Conservation (phyloP, 1,139 yeast species). For the Spathaspora jeffriesii region DNA sequence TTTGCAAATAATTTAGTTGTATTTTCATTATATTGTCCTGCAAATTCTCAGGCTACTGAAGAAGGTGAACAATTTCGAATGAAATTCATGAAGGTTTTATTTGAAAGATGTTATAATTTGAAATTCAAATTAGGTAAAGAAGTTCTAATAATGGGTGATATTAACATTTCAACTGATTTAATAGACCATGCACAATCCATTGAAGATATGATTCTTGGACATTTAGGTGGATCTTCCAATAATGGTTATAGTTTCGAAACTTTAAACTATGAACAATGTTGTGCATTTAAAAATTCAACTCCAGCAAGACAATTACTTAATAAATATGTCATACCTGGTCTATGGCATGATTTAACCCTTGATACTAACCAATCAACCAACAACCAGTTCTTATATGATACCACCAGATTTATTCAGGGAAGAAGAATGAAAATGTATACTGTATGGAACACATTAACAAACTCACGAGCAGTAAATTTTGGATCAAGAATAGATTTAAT, state of each 20-base stretch:
- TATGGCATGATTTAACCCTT: conserved; percentile 10
- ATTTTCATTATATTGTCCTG: conserved; percentile 88
- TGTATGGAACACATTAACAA: conserved; percentile 86
- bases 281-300: conserved; percentile 40
- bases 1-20: conserved; percentile 62
- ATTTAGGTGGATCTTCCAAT: conserved; percentile 18
- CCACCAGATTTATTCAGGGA: conserved; percentile 61
- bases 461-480: conserved; percentile 78
- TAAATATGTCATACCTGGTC: conserved; percentile 25
- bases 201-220: conserved; percentile 37
- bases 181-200: conserved; percentile 81
- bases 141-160: conserved; percentile 84
- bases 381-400: conserved; percentile 53
- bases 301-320: conserved; percentile 47
- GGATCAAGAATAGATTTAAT: conserved; percentile 90
- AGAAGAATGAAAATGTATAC: conserved; percentile 72
- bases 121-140: conserved; percentile 50
- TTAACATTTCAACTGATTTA: conserved; percentile 77
- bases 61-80: conserved; percentile 68
- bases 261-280: conserved; percentile 34
- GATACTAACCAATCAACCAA: background rate
- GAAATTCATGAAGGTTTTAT: conserved; percentile 56
- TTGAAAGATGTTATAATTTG: conserved; percentile 60
- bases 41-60: conserved; percentile 72
- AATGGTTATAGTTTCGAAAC: conserved; percentile 42